Evolutionary conservation across 352 stramenopile species (phyloP), one percentile per base, ranked within the genome.

Genomic region (Phytophthora pinifolia): DNA sequence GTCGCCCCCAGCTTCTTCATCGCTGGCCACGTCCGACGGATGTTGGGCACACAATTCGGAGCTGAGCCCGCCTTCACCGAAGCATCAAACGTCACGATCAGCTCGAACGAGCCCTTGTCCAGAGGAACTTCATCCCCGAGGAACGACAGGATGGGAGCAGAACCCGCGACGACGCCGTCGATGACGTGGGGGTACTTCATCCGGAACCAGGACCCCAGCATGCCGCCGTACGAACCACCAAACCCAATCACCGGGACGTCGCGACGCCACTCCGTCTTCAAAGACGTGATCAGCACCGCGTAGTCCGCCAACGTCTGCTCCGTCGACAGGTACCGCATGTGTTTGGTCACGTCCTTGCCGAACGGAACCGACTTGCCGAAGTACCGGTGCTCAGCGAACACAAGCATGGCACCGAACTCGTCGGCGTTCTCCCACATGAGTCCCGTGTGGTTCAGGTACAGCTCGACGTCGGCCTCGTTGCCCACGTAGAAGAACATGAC

Each of bases 341-440:
- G 68, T 47, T 89, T 74, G 9, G 46, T 77, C 30, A 94, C 84
- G 1, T 88, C 72, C 46, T 79, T 78, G 17, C 61, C 68, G 17
- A 91, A 91, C 0, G 91, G 92, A 20, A 97, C 62, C 44, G 84
- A 96, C 64, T 96, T 83, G 52, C 96, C 96, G 74, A 98, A 98
- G 79, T 98, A 99, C 0, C 96, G 88, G 68, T 99, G 96, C 72
- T 99, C 96, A 0, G 90, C 94, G 65, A 98, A 99, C 17, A 98
- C 92, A n/a, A 98, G 65, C 53, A 92, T 79, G 13, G 95, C 93
- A 20, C 78, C 71, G 52, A 98, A 97, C 46, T 92, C 73, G 9
- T 73, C 69, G 13, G 95, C 96, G 54, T 97, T 94, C 62, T 98
- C 92, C 91, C 92, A 98, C 89, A 99, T 98, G 41, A 98, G 76